A percentile compares a stretch with the other conserved stretches of the same genome.
Conservation (phyloP, 352 stramenopile genomes). For the Globisporangium nunn region DNA sequence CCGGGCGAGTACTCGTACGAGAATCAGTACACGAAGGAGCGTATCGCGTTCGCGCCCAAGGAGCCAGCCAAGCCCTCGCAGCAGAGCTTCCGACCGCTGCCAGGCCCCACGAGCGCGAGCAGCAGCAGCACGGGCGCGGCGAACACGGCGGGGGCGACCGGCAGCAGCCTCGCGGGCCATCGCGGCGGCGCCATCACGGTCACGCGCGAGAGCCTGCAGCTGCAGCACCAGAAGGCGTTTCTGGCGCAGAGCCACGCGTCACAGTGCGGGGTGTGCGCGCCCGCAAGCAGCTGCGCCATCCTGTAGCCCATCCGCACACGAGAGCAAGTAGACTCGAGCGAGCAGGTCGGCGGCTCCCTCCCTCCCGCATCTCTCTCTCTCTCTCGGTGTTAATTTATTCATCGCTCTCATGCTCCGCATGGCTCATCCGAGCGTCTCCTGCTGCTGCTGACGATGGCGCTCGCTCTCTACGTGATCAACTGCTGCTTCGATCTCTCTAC, state of each 20-base stretch:
- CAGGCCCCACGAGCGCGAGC: slow-evolving; percentile 6
- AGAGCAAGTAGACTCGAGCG: no score
- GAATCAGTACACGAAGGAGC: slow-evolving; percentile 86
- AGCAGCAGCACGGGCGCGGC: slow-evolving; percentile 18
- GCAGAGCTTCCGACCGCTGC: slow-evolving; percentile 57
- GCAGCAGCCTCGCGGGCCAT: not conserved
- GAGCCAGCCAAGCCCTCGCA: slow-evolving; percentile 82
- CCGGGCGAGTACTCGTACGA: slow-evolving; percentile 85
- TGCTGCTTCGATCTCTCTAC: not conserved
- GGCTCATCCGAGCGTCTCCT: not conserved
- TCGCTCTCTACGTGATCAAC: no score
- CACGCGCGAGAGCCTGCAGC: slow-evolving; percentile 77
- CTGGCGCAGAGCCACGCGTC: slow-evolving; percentile 61
- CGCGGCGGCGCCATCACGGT: slow-evolving; percentile 42
- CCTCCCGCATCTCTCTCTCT: no score
- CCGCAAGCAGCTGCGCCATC: slow-evolving; percentile 36
- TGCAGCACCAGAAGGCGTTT: slow-evolving; percentile 79
- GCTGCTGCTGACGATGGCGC: not conserved
- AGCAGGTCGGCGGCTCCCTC: no score
- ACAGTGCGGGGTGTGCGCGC: slow-evolving; percentile 51
- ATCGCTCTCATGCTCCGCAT: not conserved
- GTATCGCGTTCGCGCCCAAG: slow-evolving; percentile 83
- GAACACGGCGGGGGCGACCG: not conserved
- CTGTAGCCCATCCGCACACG: slow-evolving; percentile 23
- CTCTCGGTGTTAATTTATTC: not conserved